phyloP scores from a whole-genome alignment of 495 filamentous ascomycete species.

The Neurospora cerealis region DNA sequence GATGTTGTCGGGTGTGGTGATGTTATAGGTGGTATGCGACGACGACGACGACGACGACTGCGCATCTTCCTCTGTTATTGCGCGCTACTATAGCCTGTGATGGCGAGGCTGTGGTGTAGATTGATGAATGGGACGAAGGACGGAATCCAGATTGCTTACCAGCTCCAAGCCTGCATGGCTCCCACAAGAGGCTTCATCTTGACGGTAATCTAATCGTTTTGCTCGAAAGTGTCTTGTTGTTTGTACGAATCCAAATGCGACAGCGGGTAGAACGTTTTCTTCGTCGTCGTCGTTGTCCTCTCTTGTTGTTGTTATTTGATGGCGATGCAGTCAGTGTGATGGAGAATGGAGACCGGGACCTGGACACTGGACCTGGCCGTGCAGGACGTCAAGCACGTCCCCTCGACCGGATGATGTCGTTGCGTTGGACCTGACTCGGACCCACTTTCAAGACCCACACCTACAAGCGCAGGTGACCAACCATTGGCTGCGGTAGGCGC shows the following conservation, averaged over 20 bases:
- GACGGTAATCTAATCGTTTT: conserved; percentile 9
- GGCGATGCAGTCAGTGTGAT: neutral
- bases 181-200: conserved; percentile 89
- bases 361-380: neutral
- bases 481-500: neutral
- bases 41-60: neutral
- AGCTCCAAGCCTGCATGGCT: conserved; percentile 86
- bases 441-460: neutral
- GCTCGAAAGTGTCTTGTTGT: neutral
- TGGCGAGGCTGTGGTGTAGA: neutral
- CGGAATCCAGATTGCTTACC: conserved; percentile 47
- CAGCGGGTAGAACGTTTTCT: neutral
- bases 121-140: neutral
- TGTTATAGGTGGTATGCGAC: neutral
- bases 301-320: neutral
- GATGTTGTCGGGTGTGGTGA: neutral
- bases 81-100: no score
- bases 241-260: neutral
- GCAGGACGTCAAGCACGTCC: neutral
- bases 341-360: neutral
- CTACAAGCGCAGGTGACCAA: neutral
- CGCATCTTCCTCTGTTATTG: neutral
- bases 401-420: neutral
- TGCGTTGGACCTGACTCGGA: neutral
- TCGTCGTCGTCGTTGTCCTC: neutral